Percentiles rank a stretch among this genome's conserved stretches.
phyloP scores from a whole-genome alignment of 2,329 filamentous ascomycete genomes.

The Penicillium hesseltinei region DNA sequence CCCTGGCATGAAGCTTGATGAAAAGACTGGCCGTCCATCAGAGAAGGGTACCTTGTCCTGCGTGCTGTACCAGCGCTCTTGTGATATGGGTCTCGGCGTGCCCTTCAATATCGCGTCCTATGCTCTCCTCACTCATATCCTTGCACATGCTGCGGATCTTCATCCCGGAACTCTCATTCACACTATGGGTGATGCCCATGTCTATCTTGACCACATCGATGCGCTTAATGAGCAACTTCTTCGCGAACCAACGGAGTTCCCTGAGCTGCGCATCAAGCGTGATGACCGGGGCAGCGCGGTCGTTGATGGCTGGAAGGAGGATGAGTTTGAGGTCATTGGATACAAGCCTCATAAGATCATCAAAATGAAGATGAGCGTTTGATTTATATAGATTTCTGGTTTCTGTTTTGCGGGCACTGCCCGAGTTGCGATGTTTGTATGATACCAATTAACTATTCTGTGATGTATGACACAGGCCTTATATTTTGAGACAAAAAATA shows the following conservation, averaged over 20 bases:
- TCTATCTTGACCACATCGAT: conserved; percentile 90
- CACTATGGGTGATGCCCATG: conserved; percentile 97
- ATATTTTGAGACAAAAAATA: not conserved
- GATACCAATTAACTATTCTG: conserved; percentile 22
- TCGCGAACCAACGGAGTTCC: conserved; percentile 78
- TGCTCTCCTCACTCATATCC: conserved; percentile 89
- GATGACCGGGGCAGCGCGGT: conserved; percentile 73
- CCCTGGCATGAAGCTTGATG: conserved; percentile 26
- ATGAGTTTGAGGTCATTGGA: conserved; percentile 82
- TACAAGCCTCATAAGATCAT: conserved; percentile 91
- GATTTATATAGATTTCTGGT: conserved; percentile 9
- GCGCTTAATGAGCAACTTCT: conserved; percentile 77
- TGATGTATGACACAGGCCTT: conserved; percentile 3
- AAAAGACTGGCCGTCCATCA: conserved; percentile 29
- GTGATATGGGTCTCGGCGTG: conserved; percentile 95
- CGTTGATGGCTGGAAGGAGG: conserved; percentile 85
- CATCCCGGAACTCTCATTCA: conserved; percentile 86
- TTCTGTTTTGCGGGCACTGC: not conserved
- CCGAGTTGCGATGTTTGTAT: conserved; percentile 19
- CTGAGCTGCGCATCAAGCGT: conserved; percentile 69
- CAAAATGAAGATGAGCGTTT: conserved; percentile 98
- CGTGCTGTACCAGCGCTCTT: conserved; percentile 87
- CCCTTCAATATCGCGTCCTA: conserved; percentile 98
- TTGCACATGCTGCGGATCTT: conserved; percentile 81
- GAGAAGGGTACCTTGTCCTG: conserved; percentile 75